These are phyloP conservation scores for Pythium volutum DNA, from an alignment of 352 stramenopile genomes.

Conservation along the genomic window DNA sequence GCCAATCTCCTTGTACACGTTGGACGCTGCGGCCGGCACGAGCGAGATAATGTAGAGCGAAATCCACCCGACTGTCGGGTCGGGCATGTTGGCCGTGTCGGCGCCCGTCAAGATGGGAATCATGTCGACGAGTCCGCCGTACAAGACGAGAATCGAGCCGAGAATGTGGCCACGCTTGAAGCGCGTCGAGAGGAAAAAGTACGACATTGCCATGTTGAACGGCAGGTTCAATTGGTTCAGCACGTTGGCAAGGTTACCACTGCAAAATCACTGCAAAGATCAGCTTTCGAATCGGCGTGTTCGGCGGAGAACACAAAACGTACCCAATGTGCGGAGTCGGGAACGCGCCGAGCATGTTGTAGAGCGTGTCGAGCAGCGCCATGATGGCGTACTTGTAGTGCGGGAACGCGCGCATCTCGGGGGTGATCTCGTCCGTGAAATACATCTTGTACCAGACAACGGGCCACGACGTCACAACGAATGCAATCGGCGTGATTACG, in stretches of 20 bases:
- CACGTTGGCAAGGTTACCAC: slow-evolving; percentile 83
- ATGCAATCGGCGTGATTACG: slow-evolving; percentile 75
- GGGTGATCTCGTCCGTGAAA: slow-evolving; percentile 83
- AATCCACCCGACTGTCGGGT: slow-evolving; percentile 76
- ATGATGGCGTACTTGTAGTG: slow-evolving; percentile 89
- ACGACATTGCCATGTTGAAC: slow-evolving; percentile 86
- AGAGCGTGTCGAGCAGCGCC: slow-evolving; percentile 81
- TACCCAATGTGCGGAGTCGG: slow-evolving; percentile 84
- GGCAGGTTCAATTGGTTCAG: slow-evolving; percentile 82
- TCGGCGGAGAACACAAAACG: not conserved
- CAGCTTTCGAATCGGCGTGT: not conserved
- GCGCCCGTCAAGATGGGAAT: slow-evolving; percentile 73
- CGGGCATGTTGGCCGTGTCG: slow-evolving; percentile 63
- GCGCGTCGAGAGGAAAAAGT: slow-evolving; percentile 69
- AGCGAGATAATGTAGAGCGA: slow-evolving; percentile 74
- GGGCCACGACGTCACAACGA: slow-evolving; percentile 70
- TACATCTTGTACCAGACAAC: slow-evolving; percentile 85
- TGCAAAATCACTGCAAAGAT: slow-evolving; percentile 16
- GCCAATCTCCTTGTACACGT: slow-evolving; percentile 89
- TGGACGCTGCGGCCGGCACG: slow-evolving; percentile 64
- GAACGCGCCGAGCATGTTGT: slow-evolving; percentile 80
- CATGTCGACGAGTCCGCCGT: slow-evolving; percentile 82
- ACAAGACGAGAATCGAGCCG: slow-evolving; percentile 81
- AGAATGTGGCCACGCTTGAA: slow-evolving; percentile 86
- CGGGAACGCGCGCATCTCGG: slow-evolving; percentile 76